A percentile compares a stretch with the other conserved stretches of the same genome.
phyloP scores from a whole-genome alignment of 192 early-diverging fungal genomes.

The Mortierella antarctica region DNA sequence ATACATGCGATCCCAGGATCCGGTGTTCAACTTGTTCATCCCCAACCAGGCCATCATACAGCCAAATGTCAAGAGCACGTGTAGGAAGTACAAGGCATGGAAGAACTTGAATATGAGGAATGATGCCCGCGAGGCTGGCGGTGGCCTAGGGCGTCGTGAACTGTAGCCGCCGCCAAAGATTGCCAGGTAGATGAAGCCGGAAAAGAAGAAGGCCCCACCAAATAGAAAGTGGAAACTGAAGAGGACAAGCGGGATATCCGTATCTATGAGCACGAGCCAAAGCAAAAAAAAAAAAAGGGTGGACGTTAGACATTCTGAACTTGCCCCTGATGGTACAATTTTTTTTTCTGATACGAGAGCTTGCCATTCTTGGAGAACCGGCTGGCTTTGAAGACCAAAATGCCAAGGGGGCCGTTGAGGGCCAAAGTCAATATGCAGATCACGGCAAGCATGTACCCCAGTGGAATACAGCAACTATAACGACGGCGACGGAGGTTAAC shows the following conservation, averaged over 20 bases:
- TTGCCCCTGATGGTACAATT: not conserved
- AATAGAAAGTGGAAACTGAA: constrained; percentile 4
- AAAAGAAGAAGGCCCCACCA: constrained; percentile 2
- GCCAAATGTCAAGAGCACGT: not conserved
- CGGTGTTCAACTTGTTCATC: constrained; percentile 28
- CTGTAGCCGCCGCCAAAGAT: not conserved
- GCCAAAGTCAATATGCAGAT: constrained; percentile 14
- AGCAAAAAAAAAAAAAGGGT: not conserved
- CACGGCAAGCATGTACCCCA: constrained; percentile 3
- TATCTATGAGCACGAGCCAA: not conserved
- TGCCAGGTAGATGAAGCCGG: constrained; percentile 6
- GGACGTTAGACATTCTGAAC: not conserved
- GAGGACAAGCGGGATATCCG: constrained; percentile 11
- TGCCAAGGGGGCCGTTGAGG: constrained; percentile 19
- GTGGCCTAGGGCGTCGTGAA: not conserved
- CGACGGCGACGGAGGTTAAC: not conserved
- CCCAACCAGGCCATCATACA: constrained; percentile 28
- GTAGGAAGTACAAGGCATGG: constrained; percentile 3
- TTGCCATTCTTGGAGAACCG: constrained; percentile 22
- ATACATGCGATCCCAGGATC: constrained; percentile 16
- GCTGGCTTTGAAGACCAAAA: constrained; percentile 36
- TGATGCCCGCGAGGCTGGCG: not conserved
- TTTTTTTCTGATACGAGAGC: not conserved
- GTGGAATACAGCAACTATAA: constrained; percentile 13
- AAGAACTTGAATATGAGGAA: constrained; percentile 10